Evolutionary conservation across 2,329 filamentous ascomycete genomes (phyloP).

Genomic region (Fusarium pseudocircinatum): DNA sequence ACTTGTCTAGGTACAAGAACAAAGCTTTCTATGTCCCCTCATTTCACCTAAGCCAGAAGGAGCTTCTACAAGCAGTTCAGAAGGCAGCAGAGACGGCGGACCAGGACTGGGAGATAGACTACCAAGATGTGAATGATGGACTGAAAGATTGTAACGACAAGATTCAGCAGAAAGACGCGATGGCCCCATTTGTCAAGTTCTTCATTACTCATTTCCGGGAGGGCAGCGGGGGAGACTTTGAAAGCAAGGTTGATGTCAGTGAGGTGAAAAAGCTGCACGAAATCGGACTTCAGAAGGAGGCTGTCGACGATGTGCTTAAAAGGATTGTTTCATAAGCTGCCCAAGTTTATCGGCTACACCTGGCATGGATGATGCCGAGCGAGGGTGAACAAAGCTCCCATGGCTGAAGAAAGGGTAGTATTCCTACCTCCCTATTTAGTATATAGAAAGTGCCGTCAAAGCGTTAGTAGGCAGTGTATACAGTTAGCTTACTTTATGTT

Average conservation of each 20-base stretch:
- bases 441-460: not conserved
- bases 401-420: too few relatives aligned
- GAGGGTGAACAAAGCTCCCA: not conserved
- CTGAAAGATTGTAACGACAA: not conserved
- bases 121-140: not conserved
- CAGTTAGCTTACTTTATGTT: not conserved
- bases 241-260: not conserved
- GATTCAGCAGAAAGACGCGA: not conserved
- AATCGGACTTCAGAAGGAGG: slow-evolving; percentile 4
- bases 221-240: not conserved
- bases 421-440: not conserved
- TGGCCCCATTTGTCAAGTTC: slow-evolving; percentile 14
- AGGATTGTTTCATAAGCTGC: not conserved
- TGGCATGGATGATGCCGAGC: not conserved
- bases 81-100: not conserved
- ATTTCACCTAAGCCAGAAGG: not conserved
- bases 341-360: accelerated
- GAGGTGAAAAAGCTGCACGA: not conserved
- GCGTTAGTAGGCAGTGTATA: too few relatives aligned
- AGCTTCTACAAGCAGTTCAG: slow-evolving; percentile 19
- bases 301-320: not conserved
- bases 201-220: slow-evolving; percentile 18
- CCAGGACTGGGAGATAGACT: slow-evolving; percentile 11
- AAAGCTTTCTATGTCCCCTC: slow-evolving; percentile 12
- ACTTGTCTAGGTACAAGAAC: slow-evolving; percentile 9